Base-by-base conservation (phyloP, 768 basidiomycete species). In the Hysterangium stoloniferum region DNA sequence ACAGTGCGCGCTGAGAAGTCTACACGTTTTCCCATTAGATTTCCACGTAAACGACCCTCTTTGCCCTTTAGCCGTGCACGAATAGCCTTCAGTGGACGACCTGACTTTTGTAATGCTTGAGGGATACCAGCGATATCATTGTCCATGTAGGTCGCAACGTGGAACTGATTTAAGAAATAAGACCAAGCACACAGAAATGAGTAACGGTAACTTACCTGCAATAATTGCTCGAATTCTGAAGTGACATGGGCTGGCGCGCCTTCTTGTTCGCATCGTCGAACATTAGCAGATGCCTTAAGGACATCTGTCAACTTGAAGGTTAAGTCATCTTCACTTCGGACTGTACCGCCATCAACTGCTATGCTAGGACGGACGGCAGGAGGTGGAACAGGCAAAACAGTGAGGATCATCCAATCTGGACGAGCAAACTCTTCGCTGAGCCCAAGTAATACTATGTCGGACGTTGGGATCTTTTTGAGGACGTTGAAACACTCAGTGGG, bases 141-240 rank as follows among this genome's bases (percentile, higher is more conserved):
- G 63, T 99, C 96, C 95, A 99, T 99, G 64, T 98, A 99, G 0
- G 96, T 98, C 2, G 96, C 96, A 54, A 97, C 93, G 62, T 99
- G 96, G 64, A 94, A 99, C 91, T 96, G 57, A 8, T 27, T 31
- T 11, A 35, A 53, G 40, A 22, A 43, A 47, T 33, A 46, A 27
- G 54, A 41, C 32, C 49, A 33, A 19, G 25, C 47, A 13, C 13
- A 31, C 7, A 43, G 42, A n/a, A n/a, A 24, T 52, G 12, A 7
- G 20, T 11, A 29, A 5, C 42, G 8, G n/a, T 6, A 4, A 65
- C 77, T 48, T 54, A 89, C 91, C 80, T 97, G 95, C 4, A 98
- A 77, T 38, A 99, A 71, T 61, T 95, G 92, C 68, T 98, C 95
- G 58, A 93, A 95, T 66, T 98, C 94, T 15, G 84, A 84, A 59